These are phyloP conservation scores for Diplocarpon mali DNA, from an alignment of 2,329 filamentous ascomycete species.

Conservation along the genomic window DNA sequence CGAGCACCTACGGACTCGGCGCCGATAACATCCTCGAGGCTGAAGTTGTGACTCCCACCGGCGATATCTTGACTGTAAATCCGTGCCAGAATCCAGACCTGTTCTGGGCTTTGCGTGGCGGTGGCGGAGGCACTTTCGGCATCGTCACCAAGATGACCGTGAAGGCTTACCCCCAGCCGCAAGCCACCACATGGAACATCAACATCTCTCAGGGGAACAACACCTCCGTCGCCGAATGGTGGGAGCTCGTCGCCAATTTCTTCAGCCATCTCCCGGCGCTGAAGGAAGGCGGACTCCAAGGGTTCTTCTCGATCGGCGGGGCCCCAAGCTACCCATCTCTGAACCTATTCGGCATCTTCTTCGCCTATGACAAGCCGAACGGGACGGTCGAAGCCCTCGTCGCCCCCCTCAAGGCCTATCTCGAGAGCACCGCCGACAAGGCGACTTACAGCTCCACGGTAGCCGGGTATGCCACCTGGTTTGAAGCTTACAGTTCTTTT, in stretches of 20 bases:
- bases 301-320: no score
- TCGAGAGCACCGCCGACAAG: no score
- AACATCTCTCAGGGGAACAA: constrained; percentile 25
- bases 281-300: no score
- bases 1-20: constrained; percentile 44
- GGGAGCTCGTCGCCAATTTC: constrained; percentile 37
- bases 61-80: constrained; percentile 39
- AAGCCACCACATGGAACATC: constrained; percentile 18
- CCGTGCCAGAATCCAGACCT: constrained; percentile 43
- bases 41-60: constrained; percentile 42
- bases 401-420: no score
- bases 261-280: constrained; percentile 18
- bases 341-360: no score
- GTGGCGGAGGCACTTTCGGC: constrained; percentile 50
- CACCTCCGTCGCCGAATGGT: constrained; percentile 30
- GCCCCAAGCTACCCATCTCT: no score
- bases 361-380: no score
- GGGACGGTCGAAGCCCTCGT: no score
- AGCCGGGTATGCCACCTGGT: no score
- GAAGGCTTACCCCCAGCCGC: constrained; percentile 34
- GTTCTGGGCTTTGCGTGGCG: constrained; percentile 54
- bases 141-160: constrained; percentile 47
- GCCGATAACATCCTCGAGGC: constrained; percentile 51
- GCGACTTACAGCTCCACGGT: no score
- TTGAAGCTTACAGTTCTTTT: no score